Evolutionary conservation across 805 yeast genomes (phyloP), one percentile per base, ranked within the genome.

Genomic region (Pichia scutulata): DNA sequence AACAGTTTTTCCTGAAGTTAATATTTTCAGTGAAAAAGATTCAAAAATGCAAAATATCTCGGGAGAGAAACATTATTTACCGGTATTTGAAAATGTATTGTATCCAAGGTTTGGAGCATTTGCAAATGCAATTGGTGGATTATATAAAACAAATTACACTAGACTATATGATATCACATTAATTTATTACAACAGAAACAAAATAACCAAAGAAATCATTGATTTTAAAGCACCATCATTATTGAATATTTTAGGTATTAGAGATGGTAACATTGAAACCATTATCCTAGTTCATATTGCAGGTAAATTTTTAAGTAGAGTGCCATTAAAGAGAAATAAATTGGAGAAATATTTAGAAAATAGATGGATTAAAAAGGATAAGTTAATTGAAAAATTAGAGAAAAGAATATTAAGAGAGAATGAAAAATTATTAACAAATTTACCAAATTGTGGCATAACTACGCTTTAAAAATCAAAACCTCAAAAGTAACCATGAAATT

Each of bases 1-100:
- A 0, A 80, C 82, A 0, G 55, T 86, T 9, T 89, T 89, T 56
- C 97, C 97, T 0, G 97, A 90, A 65, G 96, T 86, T 5, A 86
- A 85, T 59, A 77, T 85, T 8, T 76, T 78, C 64, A 77, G 82
- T 0, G 70, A 75, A 12, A 75, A 75, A 37, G 72, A 73, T 43
- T 62, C 70, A 43, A 55, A 63, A 58, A 47, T 75, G 40, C 95
- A 89, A 53, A 70, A 73, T 39, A 71, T 74, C 28, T 72, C 81
- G 53, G 73, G 82, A 44, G 75, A 75, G 40, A 73, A 75, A 50
- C 80, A 75, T 58, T 84, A 75, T 49, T 69, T 85, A n/a, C 87
- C 92, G 0, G 66, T 64, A 16, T 72, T 85, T 19, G 64, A 75
- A 12, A 73, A 86, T 54, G 67, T 87, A 7, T 67, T 90, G 25